Percentiles rank a stretch among this genome's conserved stretches.
phyloP scores from a whole-genome alignment of 306 rosid species.

The Casuarina equisetifolia region DNA sequence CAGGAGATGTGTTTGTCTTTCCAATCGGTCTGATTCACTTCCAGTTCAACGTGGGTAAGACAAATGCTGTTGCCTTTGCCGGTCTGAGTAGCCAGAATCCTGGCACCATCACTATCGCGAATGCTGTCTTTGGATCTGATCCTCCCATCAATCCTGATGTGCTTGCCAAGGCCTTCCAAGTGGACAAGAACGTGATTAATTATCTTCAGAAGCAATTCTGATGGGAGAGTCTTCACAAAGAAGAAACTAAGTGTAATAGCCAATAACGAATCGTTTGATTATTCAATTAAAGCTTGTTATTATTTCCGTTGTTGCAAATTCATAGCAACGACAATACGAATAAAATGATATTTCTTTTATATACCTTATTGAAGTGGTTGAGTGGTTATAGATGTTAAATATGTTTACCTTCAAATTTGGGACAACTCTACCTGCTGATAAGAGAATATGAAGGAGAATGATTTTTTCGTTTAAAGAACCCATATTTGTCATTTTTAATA shows the following conservation, averaged over 20 bases:
- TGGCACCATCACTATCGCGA: neutral
- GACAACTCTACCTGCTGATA: too few relatives aligned
- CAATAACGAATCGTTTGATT: neutral
- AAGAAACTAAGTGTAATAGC: neutral
- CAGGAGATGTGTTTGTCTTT: neutral
- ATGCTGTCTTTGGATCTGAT: neutral
- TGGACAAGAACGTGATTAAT: neutral
- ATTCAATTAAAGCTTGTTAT: too few relatives aligned
- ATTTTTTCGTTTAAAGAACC: too few relatives aligned
- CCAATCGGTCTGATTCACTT: conserved; percentile 2
- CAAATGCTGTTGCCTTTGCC: neutral
- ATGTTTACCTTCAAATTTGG: too few relatives aligned
- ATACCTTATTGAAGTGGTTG: too few relatives aligned
- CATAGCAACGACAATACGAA: too few relatives aligned
- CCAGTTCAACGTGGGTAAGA: neutral
- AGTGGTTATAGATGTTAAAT: too few relatives aligned
- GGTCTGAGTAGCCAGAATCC: neutral
- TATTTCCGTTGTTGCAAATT: too few relatives aligned
- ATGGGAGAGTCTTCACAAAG: too few relatives aligned
- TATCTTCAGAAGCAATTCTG: neutral
- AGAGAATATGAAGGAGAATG: too few relatives aligned
- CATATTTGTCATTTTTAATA: too few relatives aligned
- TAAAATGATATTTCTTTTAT: too few relatives aligned
- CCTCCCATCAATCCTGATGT: neutral
- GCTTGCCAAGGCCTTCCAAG: neutral